These are phyloP conservation scores for Kwoniella sp. DNA, from an alignment of 768 basidiomycete species.

Conservation along the genomic window DNA sequence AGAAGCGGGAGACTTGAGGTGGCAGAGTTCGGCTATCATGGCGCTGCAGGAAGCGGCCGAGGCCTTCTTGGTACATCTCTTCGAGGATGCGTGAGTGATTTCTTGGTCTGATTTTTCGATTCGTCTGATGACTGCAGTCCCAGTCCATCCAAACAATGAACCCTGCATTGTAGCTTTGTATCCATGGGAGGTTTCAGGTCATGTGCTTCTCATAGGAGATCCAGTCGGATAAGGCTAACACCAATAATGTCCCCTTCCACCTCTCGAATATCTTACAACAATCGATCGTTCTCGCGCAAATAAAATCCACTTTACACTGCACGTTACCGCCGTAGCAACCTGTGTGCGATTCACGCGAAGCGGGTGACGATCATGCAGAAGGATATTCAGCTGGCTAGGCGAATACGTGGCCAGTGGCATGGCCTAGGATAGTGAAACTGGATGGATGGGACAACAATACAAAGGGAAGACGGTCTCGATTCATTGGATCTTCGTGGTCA, in stretches of 20 bases:
- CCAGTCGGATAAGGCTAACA: neutral
- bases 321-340: too few relatives aligned
- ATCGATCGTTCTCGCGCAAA: neutral
- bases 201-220: too few relatives aligned
- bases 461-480: too few relatives aligned
- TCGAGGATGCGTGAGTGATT: conserved; percentile 91
- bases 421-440: conserved; percentile 41
- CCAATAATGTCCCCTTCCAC: too few relatives aligned
- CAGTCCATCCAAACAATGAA: too few relatives aligned
- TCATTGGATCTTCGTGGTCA: neutral
- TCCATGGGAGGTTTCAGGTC: too few relatives aligned
- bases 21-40: conserved; percentile 92
- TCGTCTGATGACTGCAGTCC: too few relatives aligned
- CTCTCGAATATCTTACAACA: too few relatives aligned
- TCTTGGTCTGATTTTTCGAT: neutral
- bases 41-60: conserved; percentile 91
- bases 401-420: conserved; percentile 87
- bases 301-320: too few relatives aligned
- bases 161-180: too few relatives aligned
- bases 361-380: conserved; percentile 97
- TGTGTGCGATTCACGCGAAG: conserved; percentile 97
- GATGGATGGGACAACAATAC: too few relatives aligned
- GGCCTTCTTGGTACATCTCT: conserved; percentile 78
- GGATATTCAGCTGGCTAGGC: conserved; percentile 92
- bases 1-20: conserved; percentile 70